Percentiles rank a stretch among this genome's conserved stretches.
phyloP scores from a whole-genome alignment of 139 green algal species.

The Chloropicon primus region DNA sequence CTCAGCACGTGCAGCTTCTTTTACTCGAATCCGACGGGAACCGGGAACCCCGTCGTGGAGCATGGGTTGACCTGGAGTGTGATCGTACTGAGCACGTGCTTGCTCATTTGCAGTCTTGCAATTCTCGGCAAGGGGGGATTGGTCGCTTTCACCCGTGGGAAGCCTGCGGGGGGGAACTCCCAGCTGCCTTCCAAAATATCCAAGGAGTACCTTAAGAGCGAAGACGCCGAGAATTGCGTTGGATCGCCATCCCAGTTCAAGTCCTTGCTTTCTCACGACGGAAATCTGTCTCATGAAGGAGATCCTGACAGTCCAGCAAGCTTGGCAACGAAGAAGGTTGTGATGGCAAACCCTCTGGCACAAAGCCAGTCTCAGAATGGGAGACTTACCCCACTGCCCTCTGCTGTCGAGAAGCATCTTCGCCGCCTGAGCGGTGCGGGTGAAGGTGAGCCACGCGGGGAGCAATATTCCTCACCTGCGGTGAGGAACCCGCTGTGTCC shows the following conservation, averaged over 20 bases:
- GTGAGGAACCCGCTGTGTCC: no score
- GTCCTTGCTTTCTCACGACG: background rate
- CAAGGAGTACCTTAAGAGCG: background rate
- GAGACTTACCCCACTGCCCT: no score
- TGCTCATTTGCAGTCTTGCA: background rate
- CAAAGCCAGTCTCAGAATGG: no score
- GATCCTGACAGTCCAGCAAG: no score
- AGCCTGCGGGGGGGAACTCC: background rate
- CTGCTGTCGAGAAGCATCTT: no score
- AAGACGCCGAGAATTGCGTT: background rate
- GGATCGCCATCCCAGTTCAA: background rate
- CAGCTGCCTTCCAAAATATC: background rate
- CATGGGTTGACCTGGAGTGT: background rate
- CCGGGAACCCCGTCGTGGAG: background rate
- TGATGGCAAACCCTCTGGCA: no score
- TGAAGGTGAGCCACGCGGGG: no score
- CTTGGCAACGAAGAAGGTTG: no score
- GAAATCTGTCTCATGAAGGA: no score
- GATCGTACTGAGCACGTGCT: background rate
- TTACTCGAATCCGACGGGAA: background rate
- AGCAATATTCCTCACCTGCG: no score
- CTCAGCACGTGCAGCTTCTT: background rate
- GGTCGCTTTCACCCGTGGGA: background rate
- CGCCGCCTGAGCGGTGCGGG: no score
- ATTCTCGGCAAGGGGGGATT: background rate